Evolutionary conservation across 1,139 yeast genomes (phyloP).

Genomic region (Meyerozyma sp.): DNA sequence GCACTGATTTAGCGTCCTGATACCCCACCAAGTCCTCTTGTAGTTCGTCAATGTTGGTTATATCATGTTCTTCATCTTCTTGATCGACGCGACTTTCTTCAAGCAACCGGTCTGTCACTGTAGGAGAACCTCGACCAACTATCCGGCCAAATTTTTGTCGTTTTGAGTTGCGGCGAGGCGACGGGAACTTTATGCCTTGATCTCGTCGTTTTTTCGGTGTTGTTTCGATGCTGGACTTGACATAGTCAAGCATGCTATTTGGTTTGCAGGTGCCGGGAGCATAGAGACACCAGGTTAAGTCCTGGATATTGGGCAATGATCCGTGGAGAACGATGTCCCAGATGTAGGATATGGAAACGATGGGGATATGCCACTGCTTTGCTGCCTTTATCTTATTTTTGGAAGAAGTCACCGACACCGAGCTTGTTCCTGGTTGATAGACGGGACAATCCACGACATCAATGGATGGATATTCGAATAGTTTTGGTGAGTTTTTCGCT

Average conservation of each 20-base stretch:
- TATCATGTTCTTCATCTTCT: conserved; percentile 12
- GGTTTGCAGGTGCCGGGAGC: conserved; percentile 32
- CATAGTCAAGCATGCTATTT: conserved; percentile 29
- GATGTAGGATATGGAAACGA: conserved; percentile 47
- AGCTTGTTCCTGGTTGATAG: conserved; percentile 20
- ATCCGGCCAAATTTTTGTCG: conserved; percentile 32
- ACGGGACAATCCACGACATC: conserved; percentile 34
- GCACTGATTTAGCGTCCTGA: conserved; percentile 23
- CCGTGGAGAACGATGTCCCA: conserved; percentile 39
- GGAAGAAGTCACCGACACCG: conserved; percentile 39
- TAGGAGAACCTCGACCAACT: conserved; percentile 16
- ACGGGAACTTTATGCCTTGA: conserved; percentile 26
- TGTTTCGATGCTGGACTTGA: conserved; percentile 13
- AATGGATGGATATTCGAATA: conserved; percentile 30
- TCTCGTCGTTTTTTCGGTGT: conserved; percentile 2
- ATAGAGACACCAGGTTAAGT: conserved; percentile 48
- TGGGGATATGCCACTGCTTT: conserved; percentile 50
- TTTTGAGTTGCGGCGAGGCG: conserved; percentile 30
- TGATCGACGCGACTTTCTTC: conserved; percentile 5
- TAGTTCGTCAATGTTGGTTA: conserved; percentile 13
- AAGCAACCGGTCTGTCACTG: conserved; percentile 12
- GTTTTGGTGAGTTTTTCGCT: conserved; percentile 32
- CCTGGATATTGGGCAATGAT: conserved; percentile 29
- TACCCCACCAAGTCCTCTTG: conserved; percentile 25
- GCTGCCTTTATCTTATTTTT: conserved; percentile 53